Base-by-base conservation (phyloP, 257 asterid species). In the Salvia miltiorrhiza region DNA sequence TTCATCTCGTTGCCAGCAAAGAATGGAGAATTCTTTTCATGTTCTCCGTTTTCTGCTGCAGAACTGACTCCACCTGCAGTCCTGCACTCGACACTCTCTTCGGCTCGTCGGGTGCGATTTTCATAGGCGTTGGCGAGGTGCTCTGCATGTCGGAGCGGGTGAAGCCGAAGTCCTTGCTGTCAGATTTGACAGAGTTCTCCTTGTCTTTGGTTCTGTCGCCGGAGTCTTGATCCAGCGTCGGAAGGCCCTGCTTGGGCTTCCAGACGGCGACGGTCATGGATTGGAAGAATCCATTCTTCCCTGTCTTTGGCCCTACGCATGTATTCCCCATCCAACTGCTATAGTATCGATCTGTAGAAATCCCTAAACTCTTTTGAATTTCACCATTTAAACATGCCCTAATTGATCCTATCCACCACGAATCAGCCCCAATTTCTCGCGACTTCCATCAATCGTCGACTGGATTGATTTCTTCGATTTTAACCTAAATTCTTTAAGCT, bases 251-350 rank as follows among this genome's bases (percentile, higher is more conserved):
- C 50, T 74, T 85, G 74, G 82, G 70, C 63, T 69, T 70, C 77
- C 77, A 76, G 12, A 76, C 74, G 65, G 81, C 73, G 35, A 87
- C 87, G 23, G 95, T 80, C 47, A 90, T 83, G 5, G 93, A 84
- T 83, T 84, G 89, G 78, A 88, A 81, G 83, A 90, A 83, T 10
- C 95, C 97, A 67, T 77, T 88, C 80, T 77, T 79, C 67, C 88
- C 93, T 69, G 84, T 70, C 33, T 79, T 86, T 52, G 97, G 97
- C 57, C 95, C 92, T 17, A 62, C 80, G 20, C 95, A 88, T 65
- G 86, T 76, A 68, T 88, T 88, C 80, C 95, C 97, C 95, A 84
- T 90, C 35, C 80, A 80, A 82, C 65, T 43, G 54, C 72, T 54
- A 53, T 30, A 30, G 7, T 60, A 52, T 69, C 45, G 19, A 7